These are phyloP conservation scores for Tetrapisispora pingtungensis DNA, from an alignment of 805 yeast genomes.

Conservation along the genomic window DNA sequence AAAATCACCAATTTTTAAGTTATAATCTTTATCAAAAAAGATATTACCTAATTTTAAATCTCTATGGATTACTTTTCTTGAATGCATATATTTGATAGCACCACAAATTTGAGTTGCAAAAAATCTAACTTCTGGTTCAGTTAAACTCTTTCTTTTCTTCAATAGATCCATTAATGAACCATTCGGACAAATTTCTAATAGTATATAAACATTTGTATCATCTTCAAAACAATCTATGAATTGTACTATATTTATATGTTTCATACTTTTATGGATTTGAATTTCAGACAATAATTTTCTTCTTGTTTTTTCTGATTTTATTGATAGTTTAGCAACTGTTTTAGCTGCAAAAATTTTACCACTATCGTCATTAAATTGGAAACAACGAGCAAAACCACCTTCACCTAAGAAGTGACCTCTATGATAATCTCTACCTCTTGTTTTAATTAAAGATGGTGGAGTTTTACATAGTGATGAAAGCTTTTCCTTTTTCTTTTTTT, in stretches of 20 bases:
- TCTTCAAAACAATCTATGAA: constrained; percentile 95
- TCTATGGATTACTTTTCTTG: constrained; percentile 88
- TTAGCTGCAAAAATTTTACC: constrained; percentile 90
- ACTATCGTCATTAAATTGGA: constrained; percentile 83
- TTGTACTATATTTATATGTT: constrained; percentile 81
- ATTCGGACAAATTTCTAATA: constrained; percentile 88
- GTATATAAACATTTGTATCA: constrained; percentile 81
- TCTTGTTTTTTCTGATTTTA: constrained; percentile 80
- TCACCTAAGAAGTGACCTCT: constrained; percentile 88
- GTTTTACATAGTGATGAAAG: constrained; percentile 84
- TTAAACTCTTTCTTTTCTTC: constrained; percentile 65
- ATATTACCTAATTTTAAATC: constrained; percentile 92
- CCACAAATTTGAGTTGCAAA: constrained; percentile 88
- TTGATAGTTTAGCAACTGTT: constrained; percentile 91
- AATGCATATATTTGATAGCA: constrained; percentile 84
- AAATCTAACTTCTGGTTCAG: constrained; percentile 83
- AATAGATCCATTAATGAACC: constrained; percentile 87
- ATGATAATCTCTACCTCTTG: constrained; percentile 81
- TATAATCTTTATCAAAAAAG: constrained; percentile 86
- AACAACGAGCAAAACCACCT: constrained; percentile 98
- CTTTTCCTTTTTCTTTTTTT: constrained; percentile 74
- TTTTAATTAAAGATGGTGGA: constrained; percentile 86
- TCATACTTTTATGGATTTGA: constrained; percentile 81
- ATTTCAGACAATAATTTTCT: constrained; percentile 78
- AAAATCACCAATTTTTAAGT: constrained; percentile 90